Evolutionary conservation across 2,329 filamentous ascomycete species (phyloP).

Genomic region (Scleromitrula shiraiana): DNA sequence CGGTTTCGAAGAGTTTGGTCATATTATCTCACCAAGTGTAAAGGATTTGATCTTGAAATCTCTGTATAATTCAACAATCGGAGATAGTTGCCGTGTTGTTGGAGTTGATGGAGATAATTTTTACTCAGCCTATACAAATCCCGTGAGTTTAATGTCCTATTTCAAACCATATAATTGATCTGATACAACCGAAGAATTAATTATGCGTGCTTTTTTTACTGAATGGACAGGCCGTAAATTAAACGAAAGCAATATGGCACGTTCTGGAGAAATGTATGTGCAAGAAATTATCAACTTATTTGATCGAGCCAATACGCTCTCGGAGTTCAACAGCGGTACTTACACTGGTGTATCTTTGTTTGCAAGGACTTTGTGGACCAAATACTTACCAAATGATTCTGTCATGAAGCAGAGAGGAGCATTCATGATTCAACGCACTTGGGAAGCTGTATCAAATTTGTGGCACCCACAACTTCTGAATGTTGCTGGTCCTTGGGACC

Average conservation of each 20-base stretch:
- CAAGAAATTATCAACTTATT: constrained; percentile 50
- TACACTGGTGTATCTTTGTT: constrained; percentile 55
- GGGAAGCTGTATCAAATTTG: constrained; percentile 42
- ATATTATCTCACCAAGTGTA: constrained; percentile 30
- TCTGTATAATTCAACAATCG: constrained; percentile 46
- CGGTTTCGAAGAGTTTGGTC: constrained; percentile 47
- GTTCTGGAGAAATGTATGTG: constrained; percentile 47
- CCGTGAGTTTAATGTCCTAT: too few relatives aligned
- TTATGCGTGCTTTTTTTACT: constrained; percentile 55
- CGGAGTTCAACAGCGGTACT: constrained; percentile 47
- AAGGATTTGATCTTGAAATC: constrained; percentile 40
- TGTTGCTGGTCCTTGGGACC: constrained; percentile 57
- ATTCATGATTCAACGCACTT: constrained; percentile 44
- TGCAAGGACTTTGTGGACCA: constrained; percentile 50
- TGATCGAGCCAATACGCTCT: constrained; percentile 45
- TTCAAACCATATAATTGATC: too few relatives aligned
- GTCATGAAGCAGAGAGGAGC: constrained; percentile 27
- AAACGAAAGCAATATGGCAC: constrained; percentile 51
- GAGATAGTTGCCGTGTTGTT: constrained; percentile 45
- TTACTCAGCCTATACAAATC: constrained; percentile 55
- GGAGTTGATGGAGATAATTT: constrained; percentile 53
- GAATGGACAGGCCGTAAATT: constrained; percentile 49
- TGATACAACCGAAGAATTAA: constrained; percentile 20
- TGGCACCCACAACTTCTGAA: constrained; percentile 54
- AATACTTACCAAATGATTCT: constrained; percentile 47